Evolutionary conservation across 1,139 yeast genomes (phyloP), one percentile per base, ranked within the genome.

Genomic region (Candida tropicalis): DNA sequence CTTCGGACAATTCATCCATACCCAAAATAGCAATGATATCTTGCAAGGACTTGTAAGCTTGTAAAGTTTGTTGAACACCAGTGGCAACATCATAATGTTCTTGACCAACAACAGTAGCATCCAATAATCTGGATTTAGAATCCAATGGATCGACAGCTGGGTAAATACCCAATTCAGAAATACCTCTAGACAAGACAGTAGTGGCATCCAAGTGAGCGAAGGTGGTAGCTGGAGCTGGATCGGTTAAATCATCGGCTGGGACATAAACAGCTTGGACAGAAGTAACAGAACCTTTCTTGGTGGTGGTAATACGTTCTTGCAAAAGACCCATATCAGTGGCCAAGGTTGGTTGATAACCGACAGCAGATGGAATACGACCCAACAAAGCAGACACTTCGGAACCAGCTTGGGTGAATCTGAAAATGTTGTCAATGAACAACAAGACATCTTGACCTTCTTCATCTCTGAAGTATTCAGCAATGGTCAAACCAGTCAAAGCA

Each of bases 331-430:
- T 93, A 90, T 93, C 99, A 66, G 99, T 93, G 81, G 99, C 97
- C 79, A 93, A 85, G 63, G 99, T 93, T 75, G 99, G 99, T 82
- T 93, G 99, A 79, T 93, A 93, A 89, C 99, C 99, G 89, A 93
- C 99, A 64, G 99, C 99, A 58, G 99, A 93, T 73, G 99, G 99
- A 75, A 93, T 93, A 88, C 99, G 97, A 81, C 99, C 99, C 73
- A 93, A 83, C 79, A 93, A 84, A 60, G 99, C 99, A 73, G 98
- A 91, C 73, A 93, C 99, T 82, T 93, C 99, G 58, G 99, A 93
- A 89, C 99, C 99, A 71, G 99, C 99, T 85, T 93, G 99, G 75
- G 99, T 93, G 84, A 93, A 93, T 83, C 99, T 91, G 96, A 93
- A 93, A 87, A 93, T 93, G 91, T 93, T 93, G 82, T 93, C 99